A percentile compares a stretch with the other conserved stretches of the same genome.
phyloP scores from a whole-genome alignment of 306 rosid species.

The Cicer judaicum region DNA sequence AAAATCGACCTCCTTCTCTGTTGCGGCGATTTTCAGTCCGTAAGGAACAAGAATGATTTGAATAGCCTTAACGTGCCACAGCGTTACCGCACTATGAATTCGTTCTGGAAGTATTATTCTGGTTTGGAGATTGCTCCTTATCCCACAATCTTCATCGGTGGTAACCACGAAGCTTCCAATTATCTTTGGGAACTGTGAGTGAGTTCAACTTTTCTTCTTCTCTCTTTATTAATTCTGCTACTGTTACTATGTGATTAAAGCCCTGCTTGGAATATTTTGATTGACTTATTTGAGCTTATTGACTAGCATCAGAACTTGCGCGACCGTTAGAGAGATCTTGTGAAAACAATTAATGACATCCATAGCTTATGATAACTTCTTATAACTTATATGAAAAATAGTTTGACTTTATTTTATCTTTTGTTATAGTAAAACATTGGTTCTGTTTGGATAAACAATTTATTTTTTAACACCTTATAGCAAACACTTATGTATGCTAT shows the following conservation, averaged over 20 bases:
- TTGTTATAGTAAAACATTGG: neutral
- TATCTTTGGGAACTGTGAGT: conserved; percentile 94
- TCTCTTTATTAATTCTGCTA: neutral
- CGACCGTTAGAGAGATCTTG: neutral
- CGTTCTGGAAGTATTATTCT: conserved; percentile 97
- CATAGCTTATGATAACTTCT: neutral
- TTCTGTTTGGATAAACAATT: too few relatives aligned
- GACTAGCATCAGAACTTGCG: neutral
- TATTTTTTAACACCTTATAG: too few relatives aligned
- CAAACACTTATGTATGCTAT: too few relatives aligned
- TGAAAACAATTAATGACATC: neutral
- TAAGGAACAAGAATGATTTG: conserved; percentile 81
- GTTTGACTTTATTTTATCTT: neutral
- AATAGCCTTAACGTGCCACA: conserved; percentile 74
- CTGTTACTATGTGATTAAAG: neutral
- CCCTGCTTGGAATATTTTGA: neutral
- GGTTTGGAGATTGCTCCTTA: conserved; percentile 80
- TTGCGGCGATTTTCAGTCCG: conserved; percentile 97
- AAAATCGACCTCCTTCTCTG: conserved; percentile 95
- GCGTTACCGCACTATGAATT: conserved; percentile 66
- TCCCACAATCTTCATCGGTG: conserved; percentile 94
- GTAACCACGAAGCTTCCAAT: conserved; percentile 95
- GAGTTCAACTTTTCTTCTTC: neutral
- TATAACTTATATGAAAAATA: neutral
- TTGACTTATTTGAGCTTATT: neutral